Evolutionary conservation across 352 stramenopile species (phyloP).

Genomic region (Thalassiosira exigua): DNA sequence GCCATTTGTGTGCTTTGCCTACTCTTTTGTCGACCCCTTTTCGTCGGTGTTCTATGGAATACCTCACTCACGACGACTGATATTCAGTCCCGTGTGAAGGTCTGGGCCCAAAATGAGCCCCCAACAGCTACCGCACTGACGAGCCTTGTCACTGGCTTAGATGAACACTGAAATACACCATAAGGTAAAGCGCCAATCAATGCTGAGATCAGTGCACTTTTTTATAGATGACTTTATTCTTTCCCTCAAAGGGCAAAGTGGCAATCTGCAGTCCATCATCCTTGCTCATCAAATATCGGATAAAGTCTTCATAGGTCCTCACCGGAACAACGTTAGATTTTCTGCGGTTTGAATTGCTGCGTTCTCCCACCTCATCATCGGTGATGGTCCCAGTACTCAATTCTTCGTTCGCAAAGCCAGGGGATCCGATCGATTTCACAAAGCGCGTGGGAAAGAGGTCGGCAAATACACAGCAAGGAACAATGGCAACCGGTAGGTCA

Average conservation of each 20-base stretch:
- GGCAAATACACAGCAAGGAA: constrained; percentile 94
- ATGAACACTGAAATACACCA: too few species aligned
- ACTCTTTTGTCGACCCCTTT: too few species aligned
- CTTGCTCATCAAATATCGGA: constrained; percentile 76
- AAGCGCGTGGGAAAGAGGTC: constrained; percentile 87
- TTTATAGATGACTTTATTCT: constrained; percentile 61
- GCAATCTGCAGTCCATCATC: constrained; percentile 60
- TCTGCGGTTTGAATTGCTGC: too few species aligned
- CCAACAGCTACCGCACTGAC: too few species aligned
- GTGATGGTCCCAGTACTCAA: not conserved
- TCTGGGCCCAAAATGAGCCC: too few species aligned
- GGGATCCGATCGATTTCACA: not conserved
- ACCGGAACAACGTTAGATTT: constrained; percentile 29
- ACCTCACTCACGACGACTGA: too few species aligned
- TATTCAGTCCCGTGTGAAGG: too few species aligned
- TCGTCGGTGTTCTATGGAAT: too few species aligned
- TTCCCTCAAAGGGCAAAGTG: constrained; percentile 72
- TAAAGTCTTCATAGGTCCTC: constrained; percentile 69
- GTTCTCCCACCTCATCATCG: constrained; percentile 11
- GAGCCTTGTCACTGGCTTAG: too few species aligned
- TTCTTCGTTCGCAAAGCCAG: not conserved
- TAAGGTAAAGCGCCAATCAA: too few species aligned
- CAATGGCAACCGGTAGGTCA: constrained; percentile 89
- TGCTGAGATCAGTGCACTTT: too few species aligned
- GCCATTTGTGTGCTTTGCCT: too few species aligned